Percentiles rank a stretch among this genome's conserved stretches.
Conservation (phyloP, 202 grass and related monocot genomes). For the Zizania palustris region DNA sequence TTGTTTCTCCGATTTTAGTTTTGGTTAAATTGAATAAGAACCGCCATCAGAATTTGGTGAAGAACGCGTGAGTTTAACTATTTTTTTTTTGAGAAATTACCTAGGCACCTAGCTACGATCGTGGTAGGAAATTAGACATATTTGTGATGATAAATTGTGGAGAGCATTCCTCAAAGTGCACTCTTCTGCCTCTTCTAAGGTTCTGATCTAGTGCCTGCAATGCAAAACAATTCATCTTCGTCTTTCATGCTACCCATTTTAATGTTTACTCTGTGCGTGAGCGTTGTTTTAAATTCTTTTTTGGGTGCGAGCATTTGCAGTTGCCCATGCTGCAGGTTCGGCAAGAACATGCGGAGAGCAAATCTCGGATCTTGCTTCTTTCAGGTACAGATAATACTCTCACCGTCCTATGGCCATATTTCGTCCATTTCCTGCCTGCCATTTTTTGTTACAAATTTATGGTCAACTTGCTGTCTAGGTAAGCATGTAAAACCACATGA, state of each 20-base stretch:
- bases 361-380: constrained; percentile 91
- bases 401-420: constrained; percentile 10
- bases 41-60: neutral
- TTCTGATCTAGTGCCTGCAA: constrained; percentile 23
- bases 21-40: constrained; percentile 7
- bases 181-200: constrained; percentile 2
- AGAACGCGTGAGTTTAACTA: neutral
- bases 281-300: constrained; percentile 15
- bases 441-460: neutral
- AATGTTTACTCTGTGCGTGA: constrained; percentile 5
- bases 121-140: constrained; percentile 13
- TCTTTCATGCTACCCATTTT: constrained; percentile 15
- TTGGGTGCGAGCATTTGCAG: constrained; percentile 58
- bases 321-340: constrained; percentile 91
- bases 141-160: constrained; percentile 11
- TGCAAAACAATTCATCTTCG: constrained; percentile 32
- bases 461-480: neutral
- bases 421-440: constrained; percentile 30
- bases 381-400: constrained; percentile 65
- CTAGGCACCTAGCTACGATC: neutral
- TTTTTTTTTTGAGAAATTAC: neutral
- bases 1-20: neutral
- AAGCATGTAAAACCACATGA: constrained; percentile 34
- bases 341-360: constrained; percentile 87
- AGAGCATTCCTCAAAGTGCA: constrained; percentile 38